Percentiles rank a stretch among this genome's conserved stretches.
Conservation (phyloP, 2,329 filamentous ascomycete genomes). For the Aspergillus melleus region DNA sequence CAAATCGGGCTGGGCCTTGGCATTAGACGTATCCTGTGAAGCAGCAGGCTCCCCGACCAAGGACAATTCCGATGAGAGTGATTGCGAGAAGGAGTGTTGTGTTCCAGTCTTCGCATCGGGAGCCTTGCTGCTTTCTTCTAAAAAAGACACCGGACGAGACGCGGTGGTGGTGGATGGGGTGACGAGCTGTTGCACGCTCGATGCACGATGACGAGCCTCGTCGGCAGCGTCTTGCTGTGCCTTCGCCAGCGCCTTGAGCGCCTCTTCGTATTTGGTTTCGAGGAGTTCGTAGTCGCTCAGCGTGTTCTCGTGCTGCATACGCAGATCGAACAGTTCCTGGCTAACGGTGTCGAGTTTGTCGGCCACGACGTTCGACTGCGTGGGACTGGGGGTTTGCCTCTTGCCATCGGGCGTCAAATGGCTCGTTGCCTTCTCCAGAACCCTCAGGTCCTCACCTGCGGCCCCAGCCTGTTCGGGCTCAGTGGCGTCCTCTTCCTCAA, state of each 20-base stretch:
- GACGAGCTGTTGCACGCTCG: conserved; percentile 43
- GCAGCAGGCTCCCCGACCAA: conserved; percentile 76
- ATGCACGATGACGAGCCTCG: conserved; percentile 66
- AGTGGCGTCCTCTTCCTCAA: conserved; percentile 23
- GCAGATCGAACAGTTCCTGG: conserved; percentile 86
- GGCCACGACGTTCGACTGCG: conserved; percentile 80
- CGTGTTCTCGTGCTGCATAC: conserved; percentile 84
- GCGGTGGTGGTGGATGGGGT: conserved; percentile 43
- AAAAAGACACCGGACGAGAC: conserved; percentile 74
- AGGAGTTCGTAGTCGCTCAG: conserved; percentile 78
- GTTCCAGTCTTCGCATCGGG: conserved; percentile 69
- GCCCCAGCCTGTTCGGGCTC: conserved; percentile 20
- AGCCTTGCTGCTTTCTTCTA: conserved; percentile 70
- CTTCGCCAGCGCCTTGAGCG: conserved; percentile 76
- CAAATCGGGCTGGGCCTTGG: conserved; percentile 45
- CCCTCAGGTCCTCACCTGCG: conserved; percentile 35
- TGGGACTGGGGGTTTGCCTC: conserved; percentile 63
- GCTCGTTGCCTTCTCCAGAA: conserved; percentile 37
- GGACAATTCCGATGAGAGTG: conserved; percentile 90
- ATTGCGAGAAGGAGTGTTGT: conserved; percentile 78
- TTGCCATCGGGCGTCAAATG: conserved; percentile 25
- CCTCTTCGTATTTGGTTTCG: conserved; percentile 86
- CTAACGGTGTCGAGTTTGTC: conserved; percentile 91
- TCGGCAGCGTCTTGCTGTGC: conserved; percentile 78
- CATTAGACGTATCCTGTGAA: conserved; percentile 63